These are phyloP conservation scores for Verticillium alfalfae DNA, from an alignment of 2,329 filamentous ascomycete species.

Conservation along the genomic window DNA sequence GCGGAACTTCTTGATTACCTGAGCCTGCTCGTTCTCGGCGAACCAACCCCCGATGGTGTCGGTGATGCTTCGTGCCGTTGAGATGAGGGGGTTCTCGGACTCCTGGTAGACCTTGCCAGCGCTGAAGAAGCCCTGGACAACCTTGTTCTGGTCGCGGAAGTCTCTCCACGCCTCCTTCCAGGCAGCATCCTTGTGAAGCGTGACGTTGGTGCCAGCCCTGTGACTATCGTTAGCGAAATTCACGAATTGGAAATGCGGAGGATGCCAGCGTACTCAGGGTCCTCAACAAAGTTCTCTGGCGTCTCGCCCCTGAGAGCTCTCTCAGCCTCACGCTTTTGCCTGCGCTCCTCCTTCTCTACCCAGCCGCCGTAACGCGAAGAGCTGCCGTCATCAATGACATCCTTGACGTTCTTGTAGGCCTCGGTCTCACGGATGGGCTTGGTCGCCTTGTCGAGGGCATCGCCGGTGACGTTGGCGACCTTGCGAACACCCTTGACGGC, in stretches of 20 bases:
- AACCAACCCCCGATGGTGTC: slow-evolving; percentile 94
- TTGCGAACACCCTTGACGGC: slow-evolving; percentile 88
- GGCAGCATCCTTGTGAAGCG: slow-evolving; percentile 90
- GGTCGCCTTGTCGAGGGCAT: slow-evolving; percentile 89
- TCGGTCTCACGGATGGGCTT: slow-evolving; percentile 91
- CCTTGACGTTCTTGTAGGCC: slow-evolving; percentile 88
- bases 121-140: slow-evolving; percentile 83
- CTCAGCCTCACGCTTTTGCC: slow-evolving; percentile 70
- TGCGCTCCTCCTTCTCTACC: slow-evolving; percentile 92
- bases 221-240: slow-evolving; percentile 11
- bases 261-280: slow-evolving; percentile 68
- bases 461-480: slow-evolving; percentile 78
- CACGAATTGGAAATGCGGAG: slow-evolving; percentile 15
- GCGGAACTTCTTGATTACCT: slow-evolving; percentile 96
- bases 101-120: slow-evolving; percentile 88
- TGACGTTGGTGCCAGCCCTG: slow-evolving; percentile 91
- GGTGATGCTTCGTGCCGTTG: slow-evolving; percentile 87
- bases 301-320: slow-evolving; percentile 46
- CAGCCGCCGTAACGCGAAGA: slow-evolving; percentile 94
- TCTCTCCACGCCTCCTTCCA: slow-evolving; percentile 99
- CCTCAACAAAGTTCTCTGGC: slow-evolving; percentile 66
- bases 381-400: slow-evolving; percentile 95
- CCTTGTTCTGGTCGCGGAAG: slow-evolving; percentile 82
- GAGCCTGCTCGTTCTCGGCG: slow-evolving; percentile 95
- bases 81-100: slow-evolving; percentile 93